Conservation (phyloP, 1,284 basidiomycete species). For the Trichosporon sp. region DNA sequence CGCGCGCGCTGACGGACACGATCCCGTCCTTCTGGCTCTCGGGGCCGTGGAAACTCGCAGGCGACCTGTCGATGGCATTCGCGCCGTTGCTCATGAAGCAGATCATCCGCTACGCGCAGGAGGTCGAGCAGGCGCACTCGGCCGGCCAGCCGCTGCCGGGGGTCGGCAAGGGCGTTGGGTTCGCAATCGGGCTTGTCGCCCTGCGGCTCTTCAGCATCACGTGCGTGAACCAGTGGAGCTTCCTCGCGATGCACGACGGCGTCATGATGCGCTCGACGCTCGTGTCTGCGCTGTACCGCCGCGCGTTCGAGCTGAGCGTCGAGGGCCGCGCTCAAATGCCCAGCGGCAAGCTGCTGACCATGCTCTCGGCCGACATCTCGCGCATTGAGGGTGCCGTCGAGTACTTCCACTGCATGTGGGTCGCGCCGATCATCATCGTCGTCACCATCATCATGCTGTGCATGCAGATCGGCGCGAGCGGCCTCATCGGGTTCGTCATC, state of each 20-base stretch:
- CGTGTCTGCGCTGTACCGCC: constrained; percentile 69
- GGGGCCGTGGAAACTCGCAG: constrained; percentile 53
- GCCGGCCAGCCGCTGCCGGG: constrained; percentile 31
- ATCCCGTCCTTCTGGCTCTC: constrained; percentile 68
- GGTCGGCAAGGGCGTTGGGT: constrained; percentile 63
- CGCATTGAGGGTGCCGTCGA: constrained; percentile 45
- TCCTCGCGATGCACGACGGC: constrained; percentile 67
- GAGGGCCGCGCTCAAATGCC: constrained; percentile 61
- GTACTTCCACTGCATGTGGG: constrained; percentile 53
- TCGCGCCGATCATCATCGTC: constrained; percentile 62
- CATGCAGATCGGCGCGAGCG: constrained; percentile 64
- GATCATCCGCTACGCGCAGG: constrained; percentile 65
- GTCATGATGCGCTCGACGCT: constrained; percentile 66
- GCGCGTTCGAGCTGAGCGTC: constrained; percentile 62
- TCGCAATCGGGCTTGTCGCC: constrained; percentile 66
- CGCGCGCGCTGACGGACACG: constrained; percentile 67
- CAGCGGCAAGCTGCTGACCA: constrained; percentile 58
- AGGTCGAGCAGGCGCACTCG: constrained; percentile 40
- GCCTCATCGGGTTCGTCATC: constrained; percentile 69
- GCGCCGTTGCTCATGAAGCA: constrained; percentile 62
- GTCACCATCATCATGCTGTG: constrained; percentile 54
- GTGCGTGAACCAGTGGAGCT: constrained; percentile 69
- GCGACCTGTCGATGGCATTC: constrained; percentile 58
- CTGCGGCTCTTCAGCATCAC: constrained; percentile 60
- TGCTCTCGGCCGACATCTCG: constrained; percentile 28